Evolutionary conservation across 371 early-diverging fungal genomes (phyloP).

Genomic region (Cokeromyces recurvatus): DNA sequence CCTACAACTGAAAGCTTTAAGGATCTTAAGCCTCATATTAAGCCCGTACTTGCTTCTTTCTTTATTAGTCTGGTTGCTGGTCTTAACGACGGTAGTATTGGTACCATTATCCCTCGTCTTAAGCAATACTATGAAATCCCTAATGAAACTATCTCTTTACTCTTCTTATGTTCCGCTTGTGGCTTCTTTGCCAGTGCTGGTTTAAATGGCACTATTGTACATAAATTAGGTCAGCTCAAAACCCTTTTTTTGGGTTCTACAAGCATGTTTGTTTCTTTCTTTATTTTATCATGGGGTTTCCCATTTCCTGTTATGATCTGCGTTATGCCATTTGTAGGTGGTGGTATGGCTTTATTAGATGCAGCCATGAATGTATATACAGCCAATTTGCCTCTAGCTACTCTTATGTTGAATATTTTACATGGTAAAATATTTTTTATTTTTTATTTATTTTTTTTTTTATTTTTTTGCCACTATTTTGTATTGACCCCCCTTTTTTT

Average conservation of each 20-base stretch:
- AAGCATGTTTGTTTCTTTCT: slow-evolving; percentile 7
- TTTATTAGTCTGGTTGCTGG: slow-evolving; percentile 25
- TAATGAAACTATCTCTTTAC: slow-evolving; percentile 22
- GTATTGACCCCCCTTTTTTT: too few relatives aligned
- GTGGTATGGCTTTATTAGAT: slow-evolving; percentile 24
- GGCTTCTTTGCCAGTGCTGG: slow-evolving; percentile 27
- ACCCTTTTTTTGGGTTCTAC: slow-evolving; percentile 19
- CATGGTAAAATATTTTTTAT: slow-evolving; percentile 39
- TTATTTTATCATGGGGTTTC: slow-evolving; percentile 14
- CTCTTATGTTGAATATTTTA: slow-evolving; percentile 25
- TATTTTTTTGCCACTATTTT: too few relatives aligned
- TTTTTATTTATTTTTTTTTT: too few relatives aligned
- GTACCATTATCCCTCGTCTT: slow-evolving; percentile 26
- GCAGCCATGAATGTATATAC: slow-evolving; percentile 29
- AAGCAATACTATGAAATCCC: slow-evolving; percentile 20
- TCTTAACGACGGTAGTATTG: slow-evolving; percentile 29
- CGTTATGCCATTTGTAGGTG: slow-evolving; percentile 19
- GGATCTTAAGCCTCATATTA: slow-evolving; percentile 11
- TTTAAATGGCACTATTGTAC: slow-evolving; percentile 26
- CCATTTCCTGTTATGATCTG: slow-evolving; percentile 18
- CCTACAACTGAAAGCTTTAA: slow-evolving; percentile 12
- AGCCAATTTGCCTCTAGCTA: slow-evolving; percentile 29
- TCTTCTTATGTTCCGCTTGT: slow-evolving; percentile 20
- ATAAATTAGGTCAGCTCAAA: slow-evolving; percentile 17
- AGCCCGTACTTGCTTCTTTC: slow-evolving; percentile 11